Evolutionary conservation across 73 alveolate species (phyloP).

Genomic region (Paramecium biaurelia): DNA sequence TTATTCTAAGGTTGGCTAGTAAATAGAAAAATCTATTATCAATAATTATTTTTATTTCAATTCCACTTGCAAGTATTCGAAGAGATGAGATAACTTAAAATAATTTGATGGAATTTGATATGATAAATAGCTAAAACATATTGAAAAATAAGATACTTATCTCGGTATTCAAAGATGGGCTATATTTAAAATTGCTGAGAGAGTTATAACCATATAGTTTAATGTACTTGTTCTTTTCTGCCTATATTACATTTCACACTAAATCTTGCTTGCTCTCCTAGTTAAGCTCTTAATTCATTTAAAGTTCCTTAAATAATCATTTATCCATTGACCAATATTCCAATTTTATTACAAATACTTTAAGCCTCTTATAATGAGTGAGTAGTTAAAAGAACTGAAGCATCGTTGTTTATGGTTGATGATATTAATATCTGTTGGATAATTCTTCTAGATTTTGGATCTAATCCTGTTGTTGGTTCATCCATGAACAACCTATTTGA

Average conservation of each 20-base stretch:
- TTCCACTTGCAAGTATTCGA: neutral
- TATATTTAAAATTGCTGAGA: neutral
- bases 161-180: neutral
- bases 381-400: constrained; percentile 82
- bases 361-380: constrained; percentile 96
- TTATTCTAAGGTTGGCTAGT: neutral
- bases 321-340: constrained; percentile 81
- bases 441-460: constrained; percentile 87
- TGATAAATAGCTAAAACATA: neutral
- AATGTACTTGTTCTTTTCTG: neutral
- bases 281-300: neutral
- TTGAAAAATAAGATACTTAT: neutral
- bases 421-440: constrained; percentile 78
- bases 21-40: neutral
- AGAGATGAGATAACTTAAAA: neutral
- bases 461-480: constrained; percentile 97
- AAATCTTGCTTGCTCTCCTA: neutral
- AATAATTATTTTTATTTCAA: neutral
- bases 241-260: neutral
- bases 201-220: neutral
- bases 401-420: constrained; percentile 64
- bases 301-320: neutral
- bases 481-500: constrained; percentile 92
- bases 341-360: constrained; percentile 84
- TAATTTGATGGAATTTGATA: neutral